Conservation (phyloP, 805 yeast species). For the Candida nanaspora region DNA sequence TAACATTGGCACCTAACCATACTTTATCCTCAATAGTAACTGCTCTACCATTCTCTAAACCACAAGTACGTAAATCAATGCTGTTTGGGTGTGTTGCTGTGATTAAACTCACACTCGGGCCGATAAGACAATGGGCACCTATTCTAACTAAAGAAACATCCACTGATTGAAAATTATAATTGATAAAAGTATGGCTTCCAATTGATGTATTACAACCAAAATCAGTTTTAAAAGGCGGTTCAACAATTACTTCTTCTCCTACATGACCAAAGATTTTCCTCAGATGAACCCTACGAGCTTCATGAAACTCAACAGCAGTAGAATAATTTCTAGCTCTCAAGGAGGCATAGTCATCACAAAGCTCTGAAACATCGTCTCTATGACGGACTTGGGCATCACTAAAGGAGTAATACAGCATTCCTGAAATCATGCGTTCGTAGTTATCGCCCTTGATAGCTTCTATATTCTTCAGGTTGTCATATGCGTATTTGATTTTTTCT, state of each 20-base stretch:
- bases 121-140: slow-evolving; percentile 54
- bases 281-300: slow-evolving; percentile 32
- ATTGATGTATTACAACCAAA: slow-evolving; percentile 56
- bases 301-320: slow-evolving; percentile 20
- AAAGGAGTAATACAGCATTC: slow-evolving; percentile 32
- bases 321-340: slow-evolving; percentile 15
- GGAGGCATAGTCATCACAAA: slow-evolving; percentile 26
- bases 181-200: slow-evolving; percentile 54
- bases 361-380: slow-evolving; percentile 28
- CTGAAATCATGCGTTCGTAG: slow-evolving; percentile 51
- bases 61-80: slow-evolving; percentile 33
- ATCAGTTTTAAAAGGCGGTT: slow-evolving; percentile 57
- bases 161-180: slow-evolving; percentile 47
- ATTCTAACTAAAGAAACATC: slow-evolving; percentile 56
- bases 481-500: slow-evolving; percentile 14
- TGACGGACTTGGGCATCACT: slow-evolving; percentile 19
- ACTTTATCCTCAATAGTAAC: slow-evolving; percentile 56
- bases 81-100: slow-evolving; percentile 64
- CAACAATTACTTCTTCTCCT: slow-evolving; percentile 35
- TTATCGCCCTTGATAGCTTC: slow-evolving; percentile 23
- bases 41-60: slow-evolving; percentile 49
- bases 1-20: slow-evolving; percentile 57
- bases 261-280: slow-evolving; percentile 40
- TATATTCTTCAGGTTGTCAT: slow-evolving; percentile 9
- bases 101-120: slow-evolving; percentile 53